Evolutionary conservation across 1,139 yeast species (phyloP).

Genomic region (Candida sp.): DNA sequence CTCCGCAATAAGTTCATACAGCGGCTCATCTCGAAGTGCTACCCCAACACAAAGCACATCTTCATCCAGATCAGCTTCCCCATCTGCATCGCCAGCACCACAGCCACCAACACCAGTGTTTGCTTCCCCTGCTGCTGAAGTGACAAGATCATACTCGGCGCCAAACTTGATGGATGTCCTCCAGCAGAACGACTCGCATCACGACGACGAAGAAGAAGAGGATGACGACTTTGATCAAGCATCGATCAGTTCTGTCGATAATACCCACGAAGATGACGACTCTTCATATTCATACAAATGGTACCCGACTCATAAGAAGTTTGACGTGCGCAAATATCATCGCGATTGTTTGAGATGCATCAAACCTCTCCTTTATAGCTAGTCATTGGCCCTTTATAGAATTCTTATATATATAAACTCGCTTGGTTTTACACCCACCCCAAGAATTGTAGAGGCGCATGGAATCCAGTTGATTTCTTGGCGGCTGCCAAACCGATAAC

Average conservation of each 20-base stretch:
- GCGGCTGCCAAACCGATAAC: no score
- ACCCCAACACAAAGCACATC: not conserved
- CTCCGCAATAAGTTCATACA: not conserved
- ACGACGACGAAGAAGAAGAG: slow-evolving; percentile 33
- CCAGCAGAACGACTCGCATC: slow-evolving; percentile 24
- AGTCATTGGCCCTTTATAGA: not conserved
- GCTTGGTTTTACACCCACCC: no score
- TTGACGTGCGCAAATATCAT: slow-evolving; percentile 46
- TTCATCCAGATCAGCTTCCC: not conserved
- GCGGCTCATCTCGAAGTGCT: not conserved
- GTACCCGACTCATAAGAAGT: slow-evolving; percentile 44
- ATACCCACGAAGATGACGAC: not conserved
- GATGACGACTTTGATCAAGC: slow-evolving; percentile 9
- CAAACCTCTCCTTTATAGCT: slow-evolving; percentile 32
- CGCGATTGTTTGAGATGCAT: slow-evolving; percentile 63
- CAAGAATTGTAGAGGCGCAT: no score
- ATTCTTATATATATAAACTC: no score
- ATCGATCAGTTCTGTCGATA: slow-evolving; percentile 1
- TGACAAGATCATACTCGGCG: slow-evolving; percentile 2
- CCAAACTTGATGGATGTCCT: slow-evolving; percentile 1
- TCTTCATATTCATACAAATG: slow-evolving; percentile 35
- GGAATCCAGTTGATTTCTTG: no score
- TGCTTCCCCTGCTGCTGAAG: not conserved
- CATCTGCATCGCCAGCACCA: not conserved
- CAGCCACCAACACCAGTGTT: not conserved